Conservation (phyloP, 1,284 basidiomycete genomes). For the Porodaedalea pini region DNA sequence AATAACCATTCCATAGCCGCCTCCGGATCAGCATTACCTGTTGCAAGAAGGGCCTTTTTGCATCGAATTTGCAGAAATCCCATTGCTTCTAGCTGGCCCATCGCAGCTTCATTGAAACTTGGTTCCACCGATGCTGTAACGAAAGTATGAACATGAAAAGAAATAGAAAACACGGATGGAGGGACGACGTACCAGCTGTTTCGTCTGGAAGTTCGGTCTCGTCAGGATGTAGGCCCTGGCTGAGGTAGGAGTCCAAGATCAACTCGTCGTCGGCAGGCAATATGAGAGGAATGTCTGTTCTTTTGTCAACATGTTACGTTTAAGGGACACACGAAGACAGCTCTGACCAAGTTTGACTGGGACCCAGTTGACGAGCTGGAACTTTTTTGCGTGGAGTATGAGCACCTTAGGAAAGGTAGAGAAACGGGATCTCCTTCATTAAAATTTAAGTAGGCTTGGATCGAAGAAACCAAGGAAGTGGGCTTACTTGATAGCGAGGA, state of each 20-base stretch:
- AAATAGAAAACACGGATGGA: conserved; percentile 4
- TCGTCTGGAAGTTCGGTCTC: conserved; percentile 75
- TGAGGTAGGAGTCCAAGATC: conserved; percentile 67
- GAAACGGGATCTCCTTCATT: conserved; percentile 64
- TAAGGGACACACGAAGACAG: background rate
- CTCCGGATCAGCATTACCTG: conserved; percentile 77
- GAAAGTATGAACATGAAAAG: background rate
- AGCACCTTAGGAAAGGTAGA: conserved; percentile 88
- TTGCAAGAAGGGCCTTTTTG: conserved; percentile 87
- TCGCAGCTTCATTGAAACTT: conserved; percentile 68
- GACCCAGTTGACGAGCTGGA: conserved; percentile 96
- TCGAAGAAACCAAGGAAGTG: background rate
- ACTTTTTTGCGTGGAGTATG: conserved; percentile 90
- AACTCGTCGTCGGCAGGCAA: conserved; percentile 63
- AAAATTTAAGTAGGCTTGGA: background rate
- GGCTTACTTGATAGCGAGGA: conserved; percentile 59
- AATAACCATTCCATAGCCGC: conserved; percentile 96
- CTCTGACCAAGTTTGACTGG: conserved; percentile 82
- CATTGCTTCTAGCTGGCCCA: conserved; percentile 80
- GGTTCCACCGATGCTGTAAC: conserved; percentile 40
- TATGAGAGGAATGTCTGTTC: conserved; percentile 79
- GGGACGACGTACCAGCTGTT: conserved; percentile 32
- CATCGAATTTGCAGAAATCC: conserved; percentile 83
- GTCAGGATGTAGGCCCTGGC: conserved; percentile 67
- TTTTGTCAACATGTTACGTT: background rate